phyloP scores from a whole-genome alignment of 441 rosid species.

The Populus tomentosa region DNA sequence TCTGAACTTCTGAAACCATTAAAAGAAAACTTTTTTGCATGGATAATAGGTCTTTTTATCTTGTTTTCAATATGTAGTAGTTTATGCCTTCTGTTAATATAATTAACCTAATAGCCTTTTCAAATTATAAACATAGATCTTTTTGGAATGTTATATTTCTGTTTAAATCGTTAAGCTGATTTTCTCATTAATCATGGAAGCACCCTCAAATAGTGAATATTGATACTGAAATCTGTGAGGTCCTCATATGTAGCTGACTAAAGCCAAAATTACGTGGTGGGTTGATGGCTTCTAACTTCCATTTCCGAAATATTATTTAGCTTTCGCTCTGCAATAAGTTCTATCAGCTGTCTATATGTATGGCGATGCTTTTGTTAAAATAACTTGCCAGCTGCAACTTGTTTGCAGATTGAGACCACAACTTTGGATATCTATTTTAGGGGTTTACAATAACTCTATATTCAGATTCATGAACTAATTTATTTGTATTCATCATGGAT shows the following conservation, averaged over 20 bases:
- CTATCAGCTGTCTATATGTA: background rate
- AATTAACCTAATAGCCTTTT: background rate
- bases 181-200: background rate
- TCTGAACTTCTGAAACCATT: background rate
- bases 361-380: background rate
- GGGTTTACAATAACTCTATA: background rate
- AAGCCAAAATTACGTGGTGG: background rate
- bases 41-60: background rate
- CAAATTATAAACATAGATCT: background rate
- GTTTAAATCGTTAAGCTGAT: background rate
- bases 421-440: background rate
- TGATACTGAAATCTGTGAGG: background rate
- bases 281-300: background rate
- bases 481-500: background rate
- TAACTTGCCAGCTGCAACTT: background rate
- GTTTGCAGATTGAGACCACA: background rate
- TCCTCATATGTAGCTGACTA: background rate
- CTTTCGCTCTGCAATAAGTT: background rate
- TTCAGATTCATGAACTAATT: background rate
- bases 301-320: background rate
- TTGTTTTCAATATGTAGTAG: conserved; percentile 1
- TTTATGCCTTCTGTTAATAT: conserved; percentile 12
- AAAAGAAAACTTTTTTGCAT: background rate
- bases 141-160: background rate
- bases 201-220: background rate